Conservation (phyloP, 192 early-diverging fungal species). For the Coemansia sp. region DNA sequence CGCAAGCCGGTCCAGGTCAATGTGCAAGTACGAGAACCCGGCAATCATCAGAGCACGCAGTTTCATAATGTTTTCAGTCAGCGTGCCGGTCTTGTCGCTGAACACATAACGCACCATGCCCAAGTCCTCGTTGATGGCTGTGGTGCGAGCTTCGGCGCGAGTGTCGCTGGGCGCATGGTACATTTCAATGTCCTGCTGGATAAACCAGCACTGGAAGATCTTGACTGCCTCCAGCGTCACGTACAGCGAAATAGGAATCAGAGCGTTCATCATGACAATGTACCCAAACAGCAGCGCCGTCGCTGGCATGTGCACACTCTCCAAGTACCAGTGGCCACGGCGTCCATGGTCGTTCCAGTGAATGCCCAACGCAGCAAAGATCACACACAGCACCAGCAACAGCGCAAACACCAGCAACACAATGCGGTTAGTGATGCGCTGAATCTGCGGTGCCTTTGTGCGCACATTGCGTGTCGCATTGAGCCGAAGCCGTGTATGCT, state of each 20-base stretch:
- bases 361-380: slow-evolving; percentile 57
- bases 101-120: slow-evolving; percentile 87
- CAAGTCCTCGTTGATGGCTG: slow-evolving; percentile 84
- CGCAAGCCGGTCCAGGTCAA: slow-evolving; percentile 57
- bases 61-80: slow-evolving; percentile 86
- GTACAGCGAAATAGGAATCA: slow-evolving; percentile 87
- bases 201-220: slow-evolving; percentile 68
- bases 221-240: slow-evolving; percentile 86
- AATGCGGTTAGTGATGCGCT: slow-evolving; percentile 74
- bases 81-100: slow-evolving; percentile 87
- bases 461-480: slow-evolving; percentile 71
- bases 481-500: slow-evolving; percentile 68
- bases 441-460: slow-evolving; percentile 73
- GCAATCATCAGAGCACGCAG: slow-evolving; percentile 68
- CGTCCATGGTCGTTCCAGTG: slow-evolving; percentile 45
- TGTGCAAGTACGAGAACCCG: slow-evolving; percentile 61
- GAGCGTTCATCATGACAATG: slow-evolving; percentile 78
- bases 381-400: slow-evolving; percentile 58
- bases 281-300: slow-evolving; percentile 60
- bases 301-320: slow-evolving; percentile 20
- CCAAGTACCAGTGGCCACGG: slow-evolving; percentile 58
- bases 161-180: slow-evolving; percentile 70
- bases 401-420: slow-evolving; percentile 68
- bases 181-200: slow-evolving; percentile 77
- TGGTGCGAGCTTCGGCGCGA: slow-evolving; percentile 74